Conservation (phyloP, 2,329 filamentous ascomycete genomes). For the Colletotrichum somersetense region DNA sequence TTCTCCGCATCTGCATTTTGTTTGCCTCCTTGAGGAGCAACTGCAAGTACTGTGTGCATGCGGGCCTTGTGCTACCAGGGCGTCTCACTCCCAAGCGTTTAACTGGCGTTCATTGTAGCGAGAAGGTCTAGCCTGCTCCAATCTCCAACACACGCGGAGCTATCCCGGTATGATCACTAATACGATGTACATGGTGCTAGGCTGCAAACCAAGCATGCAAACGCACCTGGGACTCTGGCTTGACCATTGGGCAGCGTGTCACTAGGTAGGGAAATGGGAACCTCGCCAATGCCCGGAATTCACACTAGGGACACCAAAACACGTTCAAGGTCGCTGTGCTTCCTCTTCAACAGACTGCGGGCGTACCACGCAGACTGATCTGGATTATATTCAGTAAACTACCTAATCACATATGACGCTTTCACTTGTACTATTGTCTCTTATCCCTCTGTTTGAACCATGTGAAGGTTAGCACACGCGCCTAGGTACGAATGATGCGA, state of each 20-base stretch:
- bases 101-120: background rate
- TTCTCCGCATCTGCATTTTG: background rate
- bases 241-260: background rate
- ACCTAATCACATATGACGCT: no score
- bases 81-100: background rate
- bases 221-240: background rate
- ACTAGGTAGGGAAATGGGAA: background rate
- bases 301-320: background rate
- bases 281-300: background rate
- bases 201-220: background rate
- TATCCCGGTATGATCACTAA: no score
- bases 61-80: no score
- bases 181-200: background rate
- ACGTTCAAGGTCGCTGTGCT: background rate
- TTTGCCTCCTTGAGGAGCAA: background rate
- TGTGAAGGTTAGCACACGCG: no score
- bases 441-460: no score
- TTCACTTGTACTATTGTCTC: no score
- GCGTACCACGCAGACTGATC: no score
- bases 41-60: background rate
- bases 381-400: no score
- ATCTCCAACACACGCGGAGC: background rate
- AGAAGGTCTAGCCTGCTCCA: background rate
- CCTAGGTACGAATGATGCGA: no score
- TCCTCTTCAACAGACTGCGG: background rate